These are phyloP conservation scores for Phaseolus coccineus DNA, from an alignment of 331 rosid genomes.

Conservation along the genomic window DNA sequence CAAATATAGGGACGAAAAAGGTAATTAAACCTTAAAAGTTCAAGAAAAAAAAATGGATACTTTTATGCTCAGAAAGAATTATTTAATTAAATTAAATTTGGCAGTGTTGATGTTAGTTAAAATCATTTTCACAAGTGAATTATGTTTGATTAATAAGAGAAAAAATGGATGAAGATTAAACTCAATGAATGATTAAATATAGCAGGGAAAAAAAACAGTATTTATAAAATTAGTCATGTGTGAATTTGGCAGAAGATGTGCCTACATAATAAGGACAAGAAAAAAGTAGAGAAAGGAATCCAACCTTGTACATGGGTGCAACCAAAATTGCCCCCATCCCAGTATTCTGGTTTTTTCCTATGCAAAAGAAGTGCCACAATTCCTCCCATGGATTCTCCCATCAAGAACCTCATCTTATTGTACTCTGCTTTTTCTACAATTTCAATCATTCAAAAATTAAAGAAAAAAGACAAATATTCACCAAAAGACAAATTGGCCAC, in stretches of 20 bases:
- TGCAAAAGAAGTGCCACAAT: conserved; percentile 77
- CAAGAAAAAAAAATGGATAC: conserved; percentile 2
- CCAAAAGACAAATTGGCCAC: neutral
- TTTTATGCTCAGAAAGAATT: neutral
- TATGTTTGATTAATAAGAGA: no score
- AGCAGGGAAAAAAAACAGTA: neutral
- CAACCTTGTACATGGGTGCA: conserved; percentile 99
- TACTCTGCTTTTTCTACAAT: conserved; percentile 64
- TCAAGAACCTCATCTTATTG: conserved; percentile 65
- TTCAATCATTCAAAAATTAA: neutral
- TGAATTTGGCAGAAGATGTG: neutral
- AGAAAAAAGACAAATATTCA: neutral
- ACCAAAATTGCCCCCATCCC: conserved; percentile 95
- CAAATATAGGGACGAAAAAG: no score
- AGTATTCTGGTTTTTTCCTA: conserved; percentile 63
- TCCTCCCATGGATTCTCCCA: conserved; percentile 99
- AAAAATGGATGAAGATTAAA: no score
- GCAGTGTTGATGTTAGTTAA: no score
- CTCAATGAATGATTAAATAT: neutral
- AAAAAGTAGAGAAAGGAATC: neutral
- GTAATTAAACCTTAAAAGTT: neutral
- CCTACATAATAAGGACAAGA: neutral
- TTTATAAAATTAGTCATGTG: neutral
- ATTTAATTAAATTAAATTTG: no score
- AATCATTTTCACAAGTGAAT: no score